phyloP scores from a whole-genome alignment of 2,329 filamentous ascomycete species.

The Fusarium pilosicola region DNA sequence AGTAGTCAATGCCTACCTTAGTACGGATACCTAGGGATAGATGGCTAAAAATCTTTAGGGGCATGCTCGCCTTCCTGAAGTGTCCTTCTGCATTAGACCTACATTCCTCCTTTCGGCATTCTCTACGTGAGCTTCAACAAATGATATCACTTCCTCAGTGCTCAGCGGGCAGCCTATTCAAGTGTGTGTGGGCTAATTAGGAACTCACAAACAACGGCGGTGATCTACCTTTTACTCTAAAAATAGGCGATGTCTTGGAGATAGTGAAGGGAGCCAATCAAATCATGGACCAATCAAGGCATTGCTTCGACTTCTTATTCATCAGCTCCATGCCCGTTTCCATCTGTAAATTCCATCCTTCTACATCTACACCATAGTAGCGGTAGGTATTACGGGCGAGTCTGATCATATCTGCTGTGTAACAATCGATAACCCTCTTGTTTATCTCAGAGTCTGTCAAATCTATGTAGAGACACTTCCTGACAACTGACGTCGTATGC shows the following conservation, averaged over 20 bases:
- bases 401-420: not conserved
- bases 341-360: not conserved
- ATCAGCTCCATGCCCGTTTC: not conserved
- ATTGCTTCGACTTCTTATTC: not conserved
- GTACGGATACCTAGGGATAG: not conserved
- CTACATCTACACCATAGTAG: not conserved
- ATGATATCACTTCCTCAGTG: not conserved
- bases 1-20: not conserved
- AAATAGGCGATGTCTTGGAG: not conserved
- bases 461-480: not conserved
- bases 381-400: not conserved
- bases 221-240: not conserved
- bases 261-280: not conserved
- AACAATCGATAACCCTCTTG: not conserved
- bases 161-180: not conserved
- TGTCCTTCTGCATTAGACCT: slow-evolving; percentile 7
- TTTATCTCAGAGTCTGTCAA: not conserved
- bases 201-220: not conserved
- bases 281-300: slow-evolving; percentile 16
- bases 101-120: not conserved
- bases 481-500: slow-evolving; percentile 18
- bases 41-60: not conserved
- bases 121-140: not conserved
- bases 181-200: not conserved
- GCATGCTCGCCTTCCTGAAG: slow-evolving; percentile 3